Percentiles rank a stretch among this genome's conserved stretches.
Evolutionary conservation across 257 asterid genomes (phyloP).

Genomic region (Fraxinus pennsylvanica): DNA sequence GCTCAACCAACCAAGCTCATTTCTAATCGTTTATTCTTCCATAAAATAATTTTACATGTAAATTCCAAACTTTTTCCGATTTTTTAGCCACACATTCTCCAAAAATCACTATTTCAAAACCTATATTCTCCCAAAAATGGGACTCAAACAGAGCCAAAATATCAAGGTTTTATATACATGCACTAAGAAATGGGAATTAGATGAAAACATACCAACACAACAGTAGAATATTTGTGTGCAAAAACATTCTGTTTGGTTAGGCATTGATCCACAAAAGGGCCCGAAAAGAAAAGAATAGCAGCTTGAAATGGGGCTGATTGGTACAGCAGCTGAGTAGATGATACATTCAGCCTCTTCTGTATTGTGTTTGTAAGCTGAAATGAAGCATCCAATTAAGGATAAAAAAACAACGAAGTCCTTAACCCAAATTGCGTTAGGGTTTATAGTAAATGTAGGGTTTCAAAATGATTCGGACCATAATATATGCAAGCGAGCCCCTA

Average conservation of each 20-base stretch:
- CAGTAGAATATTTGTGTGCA: constrained; percentile 64
- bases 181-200: not conserved
- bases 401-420: not conserved
- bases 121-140: no score
- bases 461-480: not conserved
- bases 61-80: no score
- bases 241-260: constrained; percentile 75
- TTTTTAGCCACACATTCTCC: no score
- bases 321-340: constrained; percentile 78
- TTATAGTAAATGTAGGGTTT: no score
- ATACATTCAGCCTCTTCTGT: constrained; percentile 77
- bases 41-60: no score
- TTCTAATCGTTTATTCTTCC: no score
- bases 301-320: constrained; percentile 97
- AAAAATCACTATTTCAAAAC: no score
- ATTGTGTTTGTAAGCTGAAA: constrained; percentile 87
- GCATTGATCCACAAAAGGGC: constrained; percentile 74
- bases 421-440: not conserved
- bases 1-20: not conserved
- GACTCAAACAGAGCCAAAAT: not conserved
- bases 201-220: constrained; percentile 52
- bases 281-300: constrained; percentile 66
- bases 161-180: not conserved
- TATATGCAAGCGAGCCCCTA: not conserved
- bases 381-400: constrained; percentile 20